Base-by-base conservation (phyloP, 768 basidiomycete genomes). In the Auricularia sp. region DNA sequence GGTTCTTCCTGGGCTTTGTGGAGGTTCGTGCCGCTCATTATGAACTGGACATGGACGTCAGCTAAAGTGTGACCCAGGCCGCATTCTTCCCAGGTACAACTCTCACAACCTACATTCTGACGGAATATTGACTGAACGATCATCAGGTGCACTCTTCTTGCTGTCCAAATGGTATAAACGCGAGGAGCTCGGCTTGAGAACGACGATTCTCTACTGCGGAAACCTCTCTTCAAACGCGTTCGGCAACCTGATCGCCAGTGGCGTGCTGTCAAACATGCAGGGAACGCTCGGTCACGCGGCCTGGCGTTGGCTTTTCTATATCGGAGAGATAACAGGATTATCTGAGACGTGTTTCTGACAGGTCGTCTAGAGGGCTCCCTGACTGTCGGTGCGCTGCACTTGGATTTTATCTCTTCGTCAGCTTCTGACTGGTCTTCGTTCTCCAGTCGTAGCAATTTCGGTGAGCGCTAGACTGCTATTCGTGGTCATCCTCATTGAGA, bases 151-250 rank as follows among this genome's bases (percentile, higher is more conserved):
- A 21, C 74, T 89, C 61, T 84, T 84, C 70, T 74, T 86, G 2
- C 75, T 87, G 33, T 85, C 85, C 0, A 85, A 83, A 70, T 85
- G 89, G 90, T 92, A 92, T 77, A 89, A 79, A 65, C 82, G 82
- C 54, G 79, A 77, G 37, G 90, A 92, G 71, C 77, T 92, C 47
- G 90, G 87, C 47, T 76, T 85, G 62, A 79, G 89, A 63, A 88
- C 82, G 13, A 86, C 89, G 4, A 71, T 88, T 59, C 78, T 92
- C 36, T 82, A 82, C 47, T 89, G 88, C 66, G 90, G 91, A 21
- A 85, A 81, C 69, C 77, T 92, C 35, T 85, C 92, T 63, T 85
- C 84, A 64, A 94, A 92, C 77, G 91, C 90, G 0, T 91, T 92
- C 71, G 90, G 91, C 3, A 81, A 89, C 2, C 76, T 93, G 13